Evolutionary conservation across 2,329 filamentous ascomycete genomes (phyloP).

Genomic region (Colletotrichum lindemuthianum): DNA sequence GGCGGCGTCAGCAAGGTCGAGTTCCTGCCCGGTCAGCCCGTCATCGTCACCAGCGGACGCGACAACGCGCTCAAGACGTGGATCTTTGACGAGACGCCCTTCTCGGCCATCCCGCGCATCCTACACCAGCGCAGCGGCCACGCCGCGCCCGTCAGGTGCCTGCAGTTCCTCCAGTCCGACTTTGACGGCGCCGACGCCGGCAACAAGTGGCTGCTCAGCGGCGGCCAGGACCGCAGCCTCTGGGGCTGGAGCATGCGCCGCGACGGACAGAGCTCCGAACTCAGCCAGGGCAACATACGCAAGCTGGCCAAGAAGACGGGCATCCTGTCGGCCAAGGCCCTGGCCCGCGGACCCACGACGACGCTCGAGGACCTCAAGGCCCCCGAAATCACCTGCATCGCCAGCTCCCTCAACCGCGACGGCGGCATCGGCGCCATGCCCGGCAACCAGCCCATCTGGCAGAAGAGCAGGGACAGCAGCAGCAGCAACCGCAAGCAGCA

Average conservation of each 20-base stretch:
- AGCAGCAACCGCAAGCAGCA: slow-evolving; percentile 62
- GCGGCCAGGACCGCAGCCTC: slow-evolving; percentile 87
- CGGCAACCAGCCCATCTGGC: slow-evolving; percentile 84
- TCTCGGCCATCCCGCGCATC: slow-evolving; percentile 85
- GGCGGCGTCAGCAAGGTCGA: slow-evolving; percentile 89
- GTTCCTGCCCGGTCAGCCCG: slow-evolving; percentile 88
- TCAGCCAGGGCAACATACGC: slow-evolving; percentile 89
- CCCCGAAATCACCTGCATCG: slow-evolving; percentile 90
- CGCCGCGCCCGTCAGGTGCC: slow-evolving; percentile 82
- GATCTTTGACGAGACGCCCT: slow-evolving; percentile 95
- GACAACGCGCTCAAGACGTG: slow-evolving; percentile 96
- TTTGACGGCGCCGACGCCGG: slow-evolving; percentile 89
- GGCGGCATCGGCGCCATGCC: slow-evolving; percentile 89
- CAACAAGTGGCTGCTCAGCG: slow-evolving; percentile 94
- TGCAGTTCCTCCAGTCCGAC: slow-evolving; percentile 87
- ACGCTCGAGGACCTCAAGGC: slow-evolving; percentile 84
- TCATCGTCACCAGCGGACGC: slow-evolving; percentile 87
- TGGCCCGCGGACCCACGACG: slow-evolving; percentile 69
- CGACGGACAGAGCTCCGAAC: slow-evolving; percentile 91
- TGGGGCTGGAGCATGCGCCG: slow-evolving; percentile 97
- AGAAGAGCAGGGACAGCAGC: slow-evolving; percentile 74
- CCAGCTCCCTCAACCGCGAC: slow-evolving; percentile 91
- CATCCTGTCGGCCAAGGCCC: slow-evolving; percentile 67
- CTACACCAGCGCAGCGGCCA: slow-evolving; percentile 90
- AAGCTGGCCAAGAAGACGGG: slow-evolving; percentile 91